phyloP scores from a whole-genome alignment of 768 basidiomycete genomes.

The Lactarius deliciosus region DNA sequence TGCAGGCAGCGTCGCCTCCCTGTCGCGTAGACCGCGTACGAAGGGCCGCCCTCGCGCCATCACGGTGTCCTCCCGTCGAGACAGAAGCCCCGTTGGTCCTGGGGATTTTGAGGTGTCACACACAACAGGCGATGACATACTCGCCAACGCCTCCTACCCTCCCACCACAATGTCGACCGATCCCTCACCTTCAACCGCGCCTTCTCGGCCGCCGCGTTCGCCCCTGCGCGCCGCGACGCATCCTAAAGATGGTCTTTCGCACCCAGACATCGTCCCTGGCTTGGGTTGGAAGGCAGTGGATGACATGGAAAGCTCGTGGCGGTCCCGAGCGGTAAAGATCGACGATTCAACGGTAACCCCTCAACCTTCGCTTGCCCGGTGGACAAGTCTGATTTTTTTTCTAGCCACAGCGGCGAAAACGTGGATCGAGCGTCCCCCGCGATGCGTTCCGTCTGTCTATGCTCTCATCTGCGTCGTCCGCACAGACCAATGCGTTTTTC shows the following conservation, averaged over 20 bases:
- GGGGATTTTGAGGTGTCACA: slow-evolving; percentile 22
- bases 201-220: slow-evolving; percentile 29
- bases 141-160: slow-evolving; percentile 29
- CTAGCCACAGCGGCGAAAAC: slow-evolving; percentile 24
- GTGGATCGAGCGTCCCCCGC: slow-evolving; percentile 31
- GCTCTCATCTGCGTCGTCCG: slow-evolving; percentile 27
- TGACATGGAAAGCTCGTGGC: slow-evolving; percentile 27
- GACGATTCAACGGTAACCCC: slow-evolving; percentile 26
- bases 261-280: slow-evolving; percentile 19
- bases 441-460: slow-evolving; percentile 30
- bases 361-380: not conserved
- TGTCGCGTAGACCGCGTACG: slow-evolving; percentile 37
- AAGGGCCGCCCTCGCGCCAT: slow-evolving; percentile 32
- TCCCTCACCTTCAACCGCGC: slow-evolving; percentile 13
- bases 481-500: slow-evolving; percentile 29
- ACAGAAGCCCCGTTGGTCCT: slow-evolving; percentile 32
- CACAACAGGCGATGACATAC: slow-evolving; percentile 23
- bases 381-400: slow-evolving; percentile 7
- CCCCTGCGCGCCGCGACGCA: slow-evolving; percentile 27
- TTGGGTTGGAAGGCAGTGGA: slow-evolving; percentile 24
- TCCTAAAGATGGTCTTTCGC: slow-evolving; percentile 14
- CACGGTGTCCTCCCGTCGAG: slow-evolving; percentile 32
- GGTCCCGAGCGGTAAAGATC: slow-evolving; percentile 23
- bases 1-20: slow-evolving; percentile 32
- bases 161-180: slow-evolving; percentile 19